Base-by-base conservation (phyloP, 2,329 filamentous ascomycete species). In the Verticillium dahliae region DNA sequence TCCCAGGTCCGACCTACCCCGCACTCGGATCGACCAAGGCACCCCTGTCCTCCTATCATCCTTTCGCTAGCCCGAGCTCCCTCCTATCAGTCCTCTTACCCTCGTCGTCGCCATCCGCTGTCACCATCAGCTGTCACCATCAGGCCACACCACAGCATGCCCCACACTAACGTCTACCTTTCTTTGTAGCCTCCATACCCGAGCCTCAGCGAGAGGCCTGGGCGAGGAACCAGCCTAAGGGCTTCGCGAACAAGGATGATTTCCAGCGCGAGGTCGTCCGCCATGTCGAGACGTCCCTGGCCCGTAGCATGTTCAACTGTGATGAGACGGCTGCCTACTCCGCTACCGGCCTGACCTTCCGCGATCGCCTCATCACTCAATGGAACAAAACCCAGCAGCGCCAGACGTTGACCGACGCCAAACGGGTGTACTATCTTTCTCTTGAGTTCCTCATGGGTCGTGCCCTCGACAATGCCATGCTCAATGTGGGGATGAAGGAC, bases 341-440 rank as follows among this genome's bases (percentile, higher is more conserved):
- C 7, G 95, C 94, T 66, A 92, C 93, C 54, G 91, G 92, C 67
- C 80, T 99, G 70, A 94, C 95, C 33, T 94, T 99, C 78, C 87
- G 95, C 71, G 94, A 99, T 75, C 89, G 92, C 59, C 81, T 99
- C 72, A 89, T 99, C 71, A 88, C 95, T 65, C 92, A 96, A 68
- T 99, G 95, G 95, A 99, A 98, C 80, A 92, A 89, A 78, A 99
- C 95, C 56, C 95, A 99, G 80, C 95, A 99, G 80, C 89, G 89
- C 64, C 95, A 99, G 78, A 97, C 94, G 0, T 92, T 90, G 70
- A 83, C 85, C 62, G 95, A 98, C 73, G 87, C 87, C 76, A 99
- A 99, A 84, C 87, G 95, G 64, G 85, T 99, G 68, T 99, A 99
- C 80, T 99, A 99, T 74, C 85, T 99, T 63, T 97, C 93, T 68